Evolutionary conservation across 345 rosid genomes (phyloP).

Genomic region (Psidium friedrichsthalianum): DNA sequence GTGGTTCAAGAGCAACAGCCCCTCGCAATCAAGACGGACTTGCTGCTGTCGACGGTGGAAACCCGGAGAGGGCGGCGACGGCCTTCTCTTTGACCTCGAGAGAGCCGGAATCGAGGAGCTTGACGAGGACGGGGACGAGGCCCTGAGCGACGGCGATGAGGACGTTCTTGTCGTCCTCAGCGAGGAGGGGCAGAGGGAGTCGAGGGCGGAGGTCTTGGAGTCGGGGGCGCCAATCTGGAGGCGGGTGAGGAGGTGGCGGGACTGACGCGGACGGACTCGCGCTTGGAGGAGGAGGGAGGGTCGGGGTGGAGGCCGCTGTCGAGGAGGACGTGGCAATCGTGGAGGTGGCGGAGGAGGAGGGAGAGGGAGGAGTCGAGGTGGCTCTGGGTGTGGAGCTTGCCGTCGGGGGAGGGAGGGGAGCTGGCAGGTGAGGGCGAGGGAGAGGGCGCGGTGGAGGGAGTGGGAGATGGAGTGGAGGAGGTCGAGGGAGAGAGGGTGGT

Average conservation of each 20-base stretch:
- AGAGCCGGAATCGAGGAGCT: constrained; percentile 55
- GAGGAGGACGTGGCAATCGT: constrained; percentile 55
- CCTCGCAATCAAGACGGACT: constrained; percentile 71
- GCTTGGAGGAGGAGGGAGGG: constrained; percentile 37
- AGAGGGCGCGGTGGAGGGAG: constrained; percentile 42
- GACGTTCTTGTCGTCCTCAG: constrained; percentile 79
- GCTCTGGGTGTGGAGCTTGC: constrained; percentile 87
- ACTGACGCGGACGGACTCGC: constrained; percentile 61
- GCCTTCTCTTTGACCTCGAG: constrained; percentile 60
- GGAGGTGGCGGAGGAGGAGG: constrained; percentile 51
- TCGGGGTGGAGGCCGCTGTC: constrained; percentile 38
- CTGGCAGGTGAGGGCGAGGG: constrained; percentile 41
- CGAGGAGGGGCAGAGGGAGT: constrained; percentile 39
- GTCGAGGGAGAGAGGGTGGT: constrained; percentile 44
- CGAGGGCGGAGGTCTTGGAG: constrained; percentile 70
- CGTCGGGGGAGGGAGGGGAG: constrained; percentile 37
- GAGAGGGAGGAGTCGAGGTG: constrained; percentile 69
- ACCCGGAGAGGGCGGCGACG: constrained; percentile 65
- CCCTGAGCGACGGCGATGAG: constrained; percentile 87
- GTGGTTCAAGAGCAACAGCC: constrained; percentile 57
- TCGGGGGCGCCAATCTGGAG: constrained; percentile 73
- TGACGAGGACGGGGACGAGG: constrained; percentile 62
- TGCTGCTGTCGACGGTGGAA: constrained; percentile 69
- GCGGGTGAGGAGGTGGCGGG: constrained; percentile 56
- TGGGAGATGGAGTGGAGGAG: constrained; percentile 36